phyloP scores from a whole-genome alignment of 2,329 filamentous ascomycete genomes.

The Cylindrodendrum hubeiense region DNA sequence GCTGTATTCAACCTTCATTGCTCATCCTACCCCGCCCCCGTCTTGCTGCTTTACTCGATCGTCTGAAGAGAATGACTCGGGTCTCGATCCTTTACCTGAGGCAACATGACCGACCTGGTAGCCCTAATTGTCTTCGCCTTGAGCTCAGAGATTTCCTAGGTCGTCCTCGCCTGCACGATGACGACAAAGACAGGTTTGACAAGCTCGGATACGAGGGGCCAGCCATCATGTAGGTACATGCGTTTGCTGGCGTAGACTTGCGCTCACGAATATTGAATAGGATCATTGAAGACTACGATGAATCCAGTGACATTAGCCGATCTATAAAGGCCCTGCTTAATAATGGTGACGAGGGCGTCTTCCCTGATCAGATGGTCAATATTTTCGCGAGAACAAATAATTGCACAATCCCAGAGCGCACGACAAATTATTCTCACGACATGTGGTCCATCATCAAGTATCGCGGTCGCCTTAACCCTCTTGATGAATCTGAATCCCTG shows the following conservation, averaged over 20 bases:
- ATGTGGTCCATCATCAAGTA: slow-evolving; percentile 25
- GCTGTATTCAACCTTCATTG: not conserved
- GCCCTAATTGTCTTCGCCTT: not conserved
- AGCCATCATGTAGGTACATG: not conserved
- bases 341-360: not conserved
- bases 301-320: not conserved
- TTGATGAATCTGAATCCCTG: not conserved
- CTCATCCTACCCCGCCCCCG: not conserved
- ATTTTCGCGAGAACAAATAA: not conserved
- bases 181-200: not conserved
- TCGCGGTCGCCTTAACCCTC: not conserved
- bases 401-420: slow-evolving; percentile 6
- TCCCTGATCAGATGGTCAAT: not conserved
- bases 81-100: slow-evolving; percentile 10
- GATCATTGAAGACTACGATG: slow-evolving; percentile 7
- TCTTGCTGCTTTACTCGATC: not conserved
- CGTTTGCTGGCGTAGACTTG: too few relatives aligned
- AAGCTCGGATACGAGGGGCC: not conserved
- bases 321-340: not conserved
- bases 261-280: not conserved
- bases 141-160: not conserved
- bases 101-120: not conserved
- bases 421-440: not conserved
- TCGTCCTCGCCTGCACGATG: not conserved
- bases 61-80: not conserved